phyloP scores from a whole-genome alignment of 352 stramenopile genomes.

The Globisporangium nunn region DNA sequence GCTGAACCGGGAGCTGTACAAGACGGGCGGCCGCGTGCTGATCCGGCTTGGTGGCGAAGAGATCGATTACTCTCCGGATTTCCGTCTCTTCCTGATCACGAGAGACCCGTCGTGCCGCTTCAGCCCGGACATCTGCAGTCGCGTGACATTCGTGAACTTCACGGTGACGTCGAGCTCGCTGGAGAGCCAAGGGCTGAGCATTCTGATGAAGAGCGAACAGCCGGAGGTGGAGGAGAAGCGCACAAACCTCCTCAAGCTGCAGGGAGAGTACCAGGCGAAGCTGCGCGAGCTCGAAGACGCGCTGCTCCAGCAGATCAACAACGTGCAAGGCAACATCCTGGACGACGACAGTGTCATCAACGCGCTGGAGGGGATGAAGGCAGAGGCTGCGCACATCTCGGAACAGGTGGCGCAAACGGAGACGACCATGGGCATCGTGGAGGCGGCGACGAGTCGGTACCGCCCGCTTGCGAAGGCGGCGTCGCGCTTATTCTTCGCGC shows the following conservation, averaged over 20 bases:
- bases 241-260: slow-evolving; percentile 94
- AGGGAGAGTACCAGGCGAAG: slow-evolving; percentile 96
- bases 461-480: slow-evolving; percentile 89
- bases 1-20: slow-evolving; percentile 98
- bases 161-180: slow-evolving; percentile 98
- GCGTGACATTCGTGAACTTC: slow-evolving; percentile 99
- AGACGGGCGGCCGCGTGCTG: slow-evolving; percentile 96
- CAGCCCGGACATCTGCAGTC: slow-evolving; percentile 97
- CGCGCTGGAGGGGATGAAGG: slow-evolving; percentile 98
- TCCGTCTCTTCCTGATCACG: slow-evolving; percentile 98
- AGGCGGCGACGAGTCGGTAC: slow-evolving; percentile 93
- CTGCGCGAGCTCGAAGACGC: slow-evolving; percentile 97
- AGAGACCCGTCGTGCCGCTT: slow-evolving; percentile 96
- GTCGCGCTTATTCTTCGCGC: slow-evolving; percentile 88
- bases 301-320: slow-evolving; percentile 97
- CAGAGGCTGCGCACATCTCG: slow-evolving; percentile 94
- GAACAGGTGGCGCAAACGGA: slow-evolving; percentile 85
- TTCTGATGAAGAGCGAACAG: slow-evolving; percentile 95
- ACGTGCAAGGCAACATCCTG: slow-evolving; percentile 98
- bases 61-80: slow-evolving; percentile 99
- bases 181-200: slow-evolving; percentile 94
- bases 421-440: slow-evolving; percentile 73
- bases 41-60: slow-evolving; percentile 98
- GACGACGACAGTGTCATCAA: slow-evolving; percentile 98
- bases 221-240: slow-evolving; percentile 97